Evolutionary conservation across 2,329 filamentous ascomycete genomes (phyloP), one percentile per base, ranked within the genome.

Genomic region (Fusarium neocosmosporiellum): DNA sequence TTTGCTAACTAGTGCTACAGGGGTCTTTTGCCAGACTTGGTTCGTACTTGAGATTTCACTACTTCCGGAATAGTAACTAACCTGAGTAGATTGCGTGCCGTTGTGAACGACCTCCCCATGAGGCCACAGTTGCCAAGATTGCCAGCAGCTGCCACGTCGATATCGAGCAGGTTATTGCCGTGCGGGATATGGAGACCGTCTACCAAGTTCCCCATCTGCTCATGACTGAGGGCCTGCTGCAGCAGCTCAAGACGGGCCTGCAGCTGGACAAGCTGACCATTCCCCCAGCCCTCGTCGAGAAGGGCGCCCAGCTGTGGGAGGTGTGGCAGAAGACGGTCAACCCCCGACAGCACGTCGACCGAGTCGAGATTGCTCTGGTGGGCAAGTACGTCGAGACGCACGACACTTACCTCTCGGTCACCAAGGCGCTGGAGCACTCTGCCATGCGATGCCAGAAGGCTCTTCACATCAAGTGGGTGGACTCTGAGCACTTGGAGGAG

Each of bases 191-290:
- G 83, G 87, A 92, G 22, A 95, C 95, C 14, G 97, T 94, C 60
- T 99, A 99, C 83, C 95, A 98, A 74, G 96, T 98, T 4, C 96
- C 96, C 1, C 87, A 98, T n/a, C 92, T 98, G 27, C 91, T 98
- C 16, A 90, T 96, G 76, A 88, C 95, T 75, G 94, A 98, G 83
- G 90, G 91, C 27, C 86, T 98, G 2, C 85, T 96, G 10, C 82
- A 86, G 14, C 88, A 90, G n/a, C 85, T 98, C 63, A 87, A 87
- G 39, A 84, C 88, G 20, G 87, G 90, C 20, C 86, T 98, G 34
- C 86, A 88, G 37, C 88, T 98, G 13, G 88, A 93, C 69, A 80
- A 84, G 20, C 78, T 92, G 54, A 76, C 80, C 13, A 86, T 90
- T 58, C 78, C 90, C 2, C 83, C 88, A 6, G 79, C 84, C 4